Evolutionary conservation across 345 rosid genomes (phyloP).

Genomic region (Corymbia maculata): DNA sequence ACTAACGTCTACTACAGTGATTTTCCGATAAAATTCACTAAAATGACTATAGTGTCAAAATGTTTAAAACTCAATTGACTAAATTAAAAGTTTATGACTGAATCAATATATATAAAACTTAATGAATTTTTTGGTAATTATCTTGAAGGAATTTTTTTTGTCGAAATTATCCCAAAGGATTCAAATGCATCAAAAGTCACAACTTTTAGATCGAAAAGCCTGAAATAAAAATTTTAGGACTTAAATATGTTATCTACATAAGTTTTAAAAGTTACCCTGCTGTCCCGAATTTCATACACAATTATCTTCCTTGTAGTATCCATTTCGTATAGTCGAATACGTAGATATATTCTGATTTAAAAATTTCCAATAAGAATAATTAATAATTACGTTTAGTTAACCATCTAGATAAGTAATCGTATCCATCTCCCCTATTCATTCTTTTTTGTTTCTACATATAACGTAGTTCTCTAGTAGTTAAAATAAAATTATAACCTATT

Average conservation of each 20-base stretch:
- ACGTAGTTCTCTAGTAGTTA: not conserved
- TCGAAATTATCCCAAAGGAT: not conserved
- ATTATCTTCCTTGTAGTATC: not conserved
- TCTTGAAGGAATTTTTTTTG: not conserved
- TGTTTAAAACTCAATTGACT: not conserved
- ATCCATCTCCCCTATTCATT: not conserved
- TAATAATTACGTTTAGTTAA: not conserved
- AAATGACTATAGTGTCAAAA: not conserved
- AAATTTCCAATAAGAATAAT: not conserved
- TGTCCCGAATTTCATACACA: not conserved
- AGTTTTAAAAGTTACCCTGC: not conserved
- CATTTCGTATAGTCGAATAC: not conserved
- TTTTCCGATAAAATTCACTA: rapidly evolving
- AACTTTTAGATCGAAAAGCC: not conserved
- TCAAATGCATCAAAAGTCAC: not conserved
- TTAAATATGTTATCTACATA: not conserved
- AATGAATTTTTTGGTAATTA: not conserved
- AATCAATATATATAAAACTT: not conserved
- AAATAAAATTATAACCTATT: not conserved
- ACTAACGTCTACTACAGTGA: rapidly evolving
- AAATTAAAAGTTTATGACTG: not conserved
- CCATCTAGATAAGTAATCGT: not conserved
- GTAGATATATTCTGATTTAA: not conserved
- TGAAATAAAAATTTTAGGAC: not conserved
- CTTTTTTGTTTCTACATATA: not conserved